phyloP scores from a whole-genome alignment of 208 protist genomes.

The Leishmania mexicana region DNA sequence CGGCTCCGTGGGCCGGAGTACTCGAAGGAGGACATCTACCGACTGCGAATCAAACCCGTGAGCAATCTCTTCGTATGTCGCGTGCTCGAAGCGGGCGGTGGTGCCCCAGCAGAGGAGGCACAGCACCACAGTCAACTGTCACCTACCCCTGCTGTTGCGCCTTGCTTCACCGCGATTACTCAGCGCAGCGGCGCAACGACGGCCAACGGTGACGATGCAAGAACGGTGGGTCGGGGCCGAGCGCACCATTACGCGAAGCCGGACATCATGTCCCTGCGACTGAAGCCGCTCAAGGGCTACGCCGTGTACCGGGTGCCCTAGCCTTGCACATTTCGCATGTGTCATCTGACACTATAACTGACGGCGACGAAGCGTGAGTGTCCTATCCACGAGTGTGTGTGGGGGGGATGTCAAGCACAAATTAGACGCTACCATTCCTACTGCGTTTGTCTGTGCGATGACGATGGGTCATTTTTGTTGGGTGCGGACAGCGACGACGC shows the following conservation, averaged over 20 bases:
- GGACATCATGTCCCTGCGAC: constrained; percentile 1
- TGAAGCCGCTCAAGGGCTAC: constrained; percentile 2
- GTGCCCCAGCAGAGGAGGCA: neutral
- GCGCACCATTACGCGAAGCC: neutral
- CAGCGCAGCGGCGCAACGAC: neutral
- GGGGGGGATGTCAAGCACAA: neutral
- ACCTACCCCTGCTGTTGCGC: neutral
- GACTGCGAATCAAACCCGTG: neutral
- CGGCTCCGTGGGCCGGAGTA: neutral
- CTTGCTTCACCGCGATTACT: neutral
- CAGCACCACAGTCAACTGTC: neutral
- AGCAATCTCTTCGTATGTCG: neutral
- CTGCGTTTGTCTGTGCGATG: neutral
- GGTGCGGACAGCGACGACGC: neutral
- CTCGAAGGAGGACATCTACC: constrained; percentile 2
- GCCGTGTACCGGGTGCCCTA: neutral
- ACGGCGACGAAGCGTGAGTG: neutral
- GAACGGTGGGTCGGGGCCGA: neutral
- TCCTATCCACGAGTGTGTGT: neutral
- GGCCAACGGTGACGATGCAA: neutral
- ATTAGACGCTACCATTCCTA: neutral
- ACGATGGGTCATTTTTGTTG: neutral
- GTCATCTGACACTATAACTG: neutral
- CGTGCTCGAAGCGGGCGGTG: neutral
- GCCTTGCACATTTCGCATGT: neutral